Percentiles rank a stretch among this genome's conserved stretches.
Evolutionary conservation across 2,329 filamentous ascomycete genomes (phyloP).

Genomic region (Sphaerostilbella broomeana): DNA sequence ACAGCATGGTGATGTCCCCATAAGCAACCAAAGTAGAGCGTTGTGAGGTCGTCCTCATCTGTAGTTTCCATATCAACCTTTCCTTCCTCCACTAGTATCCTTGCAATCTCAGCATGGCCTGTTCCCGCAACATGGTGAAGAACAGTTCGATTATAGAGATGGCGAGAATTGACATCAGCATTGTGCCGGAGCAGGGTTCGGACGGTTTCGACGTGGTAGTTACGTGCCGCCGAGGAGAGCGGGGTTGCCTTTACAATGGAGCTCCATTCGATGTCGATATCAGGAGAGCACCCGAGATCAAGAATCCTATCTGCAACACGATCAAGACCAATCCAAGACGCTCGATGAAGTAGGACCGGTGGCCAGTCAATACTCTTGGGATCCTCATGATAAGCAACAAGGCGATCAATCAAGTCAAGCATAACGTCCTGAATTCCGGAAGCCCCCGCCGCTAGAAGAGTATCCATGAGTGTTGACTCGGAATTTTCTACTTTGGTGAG

Average conservation of each 20-base stretch:
- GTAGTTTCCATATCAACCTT: constrained; percentile 8
- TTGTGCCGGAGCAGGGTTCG: constrained; percentile 9
- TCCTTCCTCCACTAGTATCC: constrained; percentile 11
- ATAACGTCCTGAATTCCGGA: constrained; percentile 8
- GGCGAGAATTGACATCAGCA: constrained; percentile 3
- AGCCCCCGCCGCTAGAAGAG: constrained; percentile 8
- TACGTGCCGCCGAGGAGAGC: constrained; percentile 11
- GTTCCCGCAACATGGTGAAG: constrained; percentile 11
- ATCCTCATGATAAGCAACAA: background rate
- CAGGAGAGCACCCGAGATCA: constrained; percentile 4
- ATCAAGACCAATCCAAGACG: constrained; percentile 11
- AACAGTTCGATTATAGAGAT: background rate
- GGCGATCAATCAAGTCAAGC: constrained; percentile 12
- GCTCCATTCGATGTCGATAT: constrained; percentile 4
- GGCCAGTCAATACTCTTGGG: constrained; percentile 7
- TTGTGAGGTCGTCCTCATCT: constrained; percentile 7
- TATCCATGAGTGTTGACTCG: constrained; percentile 5
- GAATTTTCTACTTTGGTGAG: constrained; percentile 1
- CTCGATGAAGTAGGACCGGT: constrained; percentile 5
- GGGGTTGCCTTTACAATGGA: constrained; percentile 5
- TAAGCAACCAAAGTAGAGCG: constrained; percentile 11
- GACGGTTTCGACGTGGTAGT: constrained; percentile 8
- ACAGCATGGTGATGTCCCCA: constrained; percentile 12
- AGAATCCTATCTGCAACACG: constrained; percentile 12
- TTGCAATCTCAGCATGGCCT: constrained; percentile 10